Evolutionary conservation across 768 basidiomycete species (phyloP).

Genomic region (Amylocystis lapponica): DNA sequence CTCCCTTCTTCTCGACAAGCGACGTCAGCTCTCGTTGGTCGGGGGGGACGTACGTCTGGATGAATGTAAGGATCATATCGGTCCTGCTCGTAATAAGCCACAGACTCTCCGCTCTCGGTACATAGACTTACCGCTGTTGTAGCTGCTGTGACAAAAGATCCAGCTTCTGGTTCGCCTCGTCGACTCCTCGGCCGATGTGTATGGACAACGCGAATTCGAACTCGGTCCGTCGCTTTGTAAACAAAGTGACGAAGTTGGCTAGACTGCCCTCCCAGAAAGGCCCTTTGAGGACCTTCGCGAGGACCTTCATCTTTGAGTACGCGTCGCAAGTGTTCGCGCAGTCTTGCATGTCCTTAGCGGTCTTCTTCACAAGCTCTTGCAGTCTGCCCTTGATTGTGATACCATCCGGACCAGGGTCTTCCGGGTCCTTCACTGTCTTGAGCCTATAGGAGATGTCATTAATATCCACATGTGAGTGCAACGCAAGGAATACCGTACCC

Average conservation of each 20-base stretch:
- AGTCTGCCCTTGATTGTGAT: slow-evolving; percentile 29
- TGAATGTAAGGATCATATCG: slow-evolving; percentile 30
- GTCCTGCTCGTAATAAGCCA: too few relatives aligned
- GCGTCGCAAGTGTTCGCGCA: slow-evolving; percentile 30
- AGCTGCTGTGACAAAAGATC: slow-evolving; percentile 6
- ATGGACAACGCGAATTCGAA: slow-evolving; percentile 25
- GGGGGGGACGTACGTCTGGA: slow-evolving; percentile 34
- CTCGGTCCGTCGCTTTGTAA: slow-evolving; percentile 18
- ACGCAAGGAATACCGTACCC: slow-evolving; percentile 34
- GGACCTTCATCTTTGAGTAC: slow-evolving; percentile 24
- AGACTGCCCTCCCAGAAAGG: slow-evolving; percentile 24
- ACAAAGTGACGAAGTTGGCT: slow-evolving; percentile 19
- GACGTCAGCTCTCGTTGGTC: slow-evolving; percentile 35
- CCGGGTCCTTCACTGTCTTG: too few relatives aligned
- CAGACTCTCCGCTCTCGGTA: too few relatives aligned
- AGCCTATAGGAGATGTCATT: too few relatives aligned
- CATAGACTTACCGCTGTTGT: too few relatives aligned
- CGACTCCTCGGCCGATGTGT: slow-evolving; percentile 21
- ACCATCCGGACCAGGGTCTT: too few relatives aligned
- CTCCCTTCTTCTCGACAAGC: too few relatives aligned
- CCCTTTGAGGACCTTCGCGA: slow-evolving; percentile 25
- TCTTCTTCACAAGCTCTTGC: slow-evolving; percentile 22
- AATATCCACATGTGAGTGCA: neutral
- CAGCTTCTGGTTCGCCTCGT: slow-evolving; percentile 15
- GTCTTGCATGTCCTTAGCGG: slow-evolving; percentile 25